A percentile compares a stretch with the other conserved stretches of the same genome.
Evolutionary conservation across 495 filamentous ascomycete species (phyloP).

Genomic region (Daldinia concentrica): DNA sequence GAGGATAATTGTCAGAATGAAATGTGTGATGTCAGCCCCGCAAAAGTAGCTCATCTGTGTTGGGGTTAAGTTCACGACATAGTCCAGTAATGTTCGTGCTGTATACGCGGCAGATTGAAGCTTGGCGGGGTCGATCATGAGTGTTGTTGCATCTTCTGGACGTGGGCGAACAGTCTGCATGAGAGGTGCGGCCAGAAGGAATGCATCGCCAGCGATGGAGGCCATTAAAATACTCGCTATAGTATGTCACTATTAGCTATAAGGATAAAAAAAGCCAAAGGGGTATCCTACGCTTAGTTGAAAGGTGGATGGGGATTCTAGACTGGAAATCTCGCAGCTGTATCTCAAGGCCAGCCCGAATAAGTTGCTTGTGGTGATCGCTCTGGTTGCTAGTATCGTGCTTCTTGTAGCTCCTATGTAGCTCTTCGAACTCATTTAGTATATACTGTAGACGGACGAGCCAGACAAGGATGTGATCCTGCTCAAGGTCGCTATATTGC

Average conservation of each 20-base stretch:
- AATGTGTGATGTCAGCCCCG: conserved; percentile 46
- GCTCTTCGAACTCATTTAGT: conserved; percentile 49
- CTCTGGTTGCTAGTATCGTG: conserved; percentile 36
- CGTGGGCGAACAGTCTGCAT: conserved; percentile 36
- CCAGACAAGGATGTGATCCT: conserved; percentile 54
- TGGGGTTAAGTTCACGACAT: conserved; percentile 38
- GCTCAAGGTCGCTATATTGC: conserved; percentile 38
- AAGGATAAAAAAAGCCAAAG: not conserved
- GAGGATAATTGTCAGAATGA: conserved; percentile 53
- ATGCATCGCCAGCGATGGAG: conserved; percentile 48
- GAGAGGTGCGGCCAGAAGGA: conserved; percentile 50
- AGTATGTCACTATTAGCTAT: conserved; percentile 3
- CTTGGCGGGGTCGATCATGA: conserved; percentile 8
- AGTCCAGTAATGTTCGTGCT: conserved; percentile 44
- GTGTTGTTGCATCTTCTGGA: not conserved
- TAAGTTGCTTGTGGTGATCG: conserved; percentile 52
- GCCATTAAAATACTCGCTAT: conserved; percentile 48
- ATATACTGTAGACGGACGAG: conserved; percentile 53
- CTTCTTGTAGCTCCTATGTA: conserved; percentile 37
- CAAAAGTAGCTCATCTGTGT: conserved; percentile 45
- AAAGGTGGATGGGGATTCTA: conserved; percentile 46
- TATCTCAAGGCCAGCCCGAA: conserved; percentile 54
- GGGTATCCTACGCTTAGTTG: conserved; percentile 25
- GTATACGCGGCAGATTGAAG: conserved; percentile 34
- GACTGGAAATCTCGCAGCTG: conserved; percentile 52